Evolutionary conservation across 441 rosid genomes (phyloP), one percentile per base, ranked within the genome.

Genomic region (Melastoma candidum): DNA sequence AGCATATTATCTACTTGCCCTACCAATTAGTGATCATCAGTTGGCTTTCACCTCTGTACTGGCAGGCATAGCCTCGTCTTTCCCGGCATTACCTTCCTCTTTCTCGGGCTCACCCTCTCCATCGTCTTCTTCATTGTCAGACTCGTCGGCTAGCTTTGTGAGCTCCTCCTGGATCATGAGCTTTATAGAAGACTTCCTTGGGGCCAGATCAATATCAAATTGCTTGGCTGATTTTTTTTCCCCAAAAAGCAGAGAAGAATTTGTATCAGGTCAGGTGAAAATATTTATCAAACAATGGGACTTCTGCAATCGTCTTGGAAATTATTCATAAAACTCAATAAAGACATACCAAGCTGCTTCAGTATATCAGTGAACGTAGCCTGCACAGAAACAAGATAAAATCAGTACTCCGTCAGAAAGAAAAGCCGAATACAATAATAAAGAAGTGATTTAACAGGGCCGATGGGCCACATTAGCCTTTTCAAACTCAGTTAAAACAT

Each of bases 291-390:
- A n/a, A n/a, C 11, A 51, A 51, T 24, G 13, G 41, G 22, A 17
- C 22, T 17, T 17, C 22, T 17, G 17, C 11, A 27, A 12, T 24
- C 54, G 10, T 26, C 26, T 25, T 26, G 26, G 39, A 12, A n/a
- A 26, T 24, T 26, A 27, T 8, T 32, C 29, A 56, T 63, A 67
- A 55, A 44, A 2, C 11, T 3, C 1, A 17, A 53, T 10, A 44
- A 68, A 58, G 4, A 46, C 83, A 50, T 92, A 92, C 98, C 95
- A 8, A 92, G 95, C 63, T 49, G 68, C 70, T 81, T 84, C 69
- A 92, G 73, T 68, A 92, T 92, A 75, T 92, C 98, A 0, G 94
- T 85, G 71, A 92, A 88, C 12, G 98, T 92, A 48, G 98, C 95
- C 97, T 92, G 94, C 81, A 83, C 62, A 69, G 70, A 14, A 48